Evolutionary conservation across 768 basidiomycete species (phyloP).

Genomic region (Kwoniella dejecticola): DNA sequence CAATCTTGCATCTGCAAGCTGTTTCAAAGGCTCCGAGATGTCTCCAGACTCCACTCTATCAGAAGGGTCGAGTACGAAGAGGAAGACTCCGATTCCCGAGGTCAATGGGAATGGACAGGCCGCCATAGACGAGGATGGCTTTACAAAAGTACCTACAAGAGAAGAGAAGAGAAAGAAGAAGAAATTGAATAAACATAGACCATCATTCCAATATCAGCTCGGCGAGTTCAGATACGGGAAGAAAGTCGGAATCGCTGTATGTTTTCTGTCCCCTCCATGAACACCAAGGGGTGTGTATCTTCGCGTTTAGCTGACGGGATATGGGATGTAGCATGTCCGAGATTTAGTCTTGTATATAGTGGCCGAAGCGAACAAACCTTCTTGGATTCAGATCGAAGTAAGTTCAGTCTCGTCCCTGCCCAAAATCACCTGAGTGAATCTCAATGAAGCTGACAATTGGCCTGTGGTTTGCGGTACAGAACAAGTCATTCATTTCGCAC

Average conservation of each 20-base stretch:
- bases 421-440: too few species aligned
- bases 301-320: slow-evolving; percentile 50
- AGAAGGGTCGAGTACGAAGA: slow-evolving; percentile 1
- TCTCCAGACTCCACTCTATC: background rate
- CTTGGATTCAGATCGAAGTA: slow-evolving; percentile 85
- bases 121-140: slow-evolving; percentile 34
- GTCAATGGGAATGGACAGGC: background rate
- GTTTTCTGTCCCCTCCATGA: slow-evolving; percentile 49
- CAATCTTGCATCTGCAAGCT: too few species aligned
- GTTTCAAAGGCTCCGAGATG: too few species aligned
- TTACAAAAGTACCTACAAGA: slow-evolving; percentile 46
- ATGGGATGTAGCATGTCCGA: slow-evolving; percentile 66
- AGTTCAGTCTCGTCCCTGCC: slow-evolving; percentile 28
- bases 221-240: slow-evolving; percentile 74
- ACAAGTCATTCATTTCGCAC: slow-evolving; percentile 71
- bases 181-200: slow-evolving; percentile 61
- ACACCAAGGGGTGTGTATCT: background rate
- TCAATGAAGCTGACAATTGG: too few species aligned
- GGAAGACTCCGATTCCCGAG: background rate
- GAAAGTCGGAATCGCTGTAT: slow-evolving; percentile 77
- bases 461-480: too few species aligned
- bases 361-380: slow-evolving; percentile 78
- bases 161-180: slow-evolving; percentile 50
- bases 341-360: slow-evolving; percentile 80
- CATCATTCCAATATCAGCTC: slow-evolving; percentile 79